phyloP scores from a whole-genome alignment of 176 grass and related monocot genomes.

The Puya raimondii region DNA sequence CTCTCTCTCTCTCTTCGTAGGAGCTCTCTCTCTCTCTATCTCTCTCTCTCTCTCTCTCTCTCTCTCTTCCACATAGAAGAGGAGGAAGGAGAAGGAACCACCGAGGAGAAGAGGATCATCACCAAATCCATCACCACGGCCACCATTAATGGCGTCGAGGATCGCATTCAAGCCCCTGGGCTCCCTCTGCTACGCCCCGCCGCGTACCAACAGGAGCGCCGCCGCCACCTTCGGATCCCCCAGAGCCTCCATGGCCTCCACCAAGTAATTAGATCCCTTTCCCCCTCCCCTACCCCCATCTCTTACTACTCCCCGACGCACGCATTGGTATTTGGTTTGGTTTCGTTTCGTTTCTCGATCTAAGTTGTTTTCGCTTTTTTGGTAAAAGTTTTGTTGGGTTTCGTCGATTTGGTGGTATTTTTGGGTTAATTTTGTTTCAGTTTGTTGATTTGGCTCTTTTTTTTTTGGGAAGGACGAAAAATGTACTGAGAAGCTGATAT shows the following conservation, averaged over 20 bases:
- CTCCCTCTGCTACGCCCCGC: slow-evolving; percentile 19
- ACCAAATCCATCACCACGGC: too few relatives aligned
- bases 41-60: slow-evolving; percentile 16
- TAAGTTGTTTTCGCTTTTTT: neutral
- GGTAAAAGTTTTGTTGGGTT: neutral
- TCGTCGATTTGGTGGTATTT: neutral
- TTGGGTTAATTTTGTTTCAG: neutral
- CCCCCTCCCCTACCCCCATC: neutral
- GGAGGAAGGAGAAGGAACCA: neutral
- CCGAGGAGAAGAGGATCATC: neutral
- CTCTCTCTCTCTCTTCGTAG: too few relatives aligned
- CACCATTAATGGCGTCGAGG: slow-evolving; percentile 21
- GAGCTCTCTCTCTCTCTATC: slow-evolving; percentile 1
- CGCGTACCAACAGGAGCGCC: slow-evolving; percentile 10
- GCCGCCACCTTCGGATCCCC: neutral
- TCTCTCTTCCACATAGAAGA: neutral
- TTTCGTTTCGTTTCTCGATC: neutral
- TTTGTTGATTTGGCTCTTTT: neutral
- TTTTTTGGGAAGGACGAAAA: neutral
- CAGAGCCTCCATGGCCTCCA: slow-evolving; percentile 29
- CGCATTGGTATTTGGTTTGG: neutral
- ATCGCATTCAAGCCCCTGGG: slow-evolving; percentile 24
- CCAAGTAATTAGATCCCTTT: slow-evolving; percentile 24
- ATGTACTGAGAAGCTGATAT: neutral
- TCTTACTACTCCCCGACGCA: neutral